Conservation (phyloP, 805 yeast species). For the Metschnikowia henanensis region DNA sequence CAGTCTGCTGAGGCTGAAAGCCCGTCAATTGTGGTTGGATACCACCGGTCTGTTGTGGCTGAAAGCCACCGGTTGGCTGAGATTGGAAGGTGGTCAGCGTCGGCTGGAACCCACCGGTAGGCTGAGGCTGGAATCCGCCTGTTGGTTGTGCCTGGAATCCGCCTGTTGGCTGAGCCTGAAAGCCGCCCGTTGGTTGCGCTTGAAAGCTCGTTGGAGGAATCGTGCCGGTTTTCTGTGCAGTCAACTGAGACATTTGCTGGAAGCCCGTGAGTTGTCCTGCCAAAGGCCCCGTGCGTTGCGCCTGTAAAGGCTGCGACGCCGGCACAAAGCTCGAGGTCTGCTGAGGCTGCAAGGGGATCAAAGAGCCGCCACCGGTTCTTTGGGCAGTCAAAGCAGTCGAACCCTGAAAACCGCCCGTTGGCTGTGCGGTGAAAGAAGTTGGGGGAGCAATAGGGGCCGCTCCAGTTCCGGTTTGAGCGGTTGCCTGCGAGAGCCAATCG, state of each 20-base stretch:
- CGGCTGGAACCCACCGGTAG: slow-evolving; percentile 14
- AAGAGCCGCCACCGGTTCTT: slow-evolving; percentile 46
- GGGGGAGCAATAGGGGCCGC: slow-evolving; percentile 16
- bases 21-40: slow-evolving; percentile 28
- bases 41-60: slow-evolving; percentile 8
- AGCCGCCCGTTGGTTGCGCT: slow-evolving; percentile 22
- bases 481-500: slow-evolving; percentile 21
- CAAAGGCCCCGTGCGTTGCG: slow-evolving; percentile 41
- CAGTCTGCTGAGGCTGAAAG: slow-evolving; percentile 38
- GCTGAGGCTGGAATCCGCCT: slow-evolving; percentile 20
- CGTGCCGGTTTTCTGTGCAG: slow-evolving; percentile 20
- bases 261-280: slow-evolving; percentile 23
- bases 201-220: slow-evolving; percentile 17
- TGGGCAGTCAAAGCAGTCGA: slow-evolving; percentile 22
- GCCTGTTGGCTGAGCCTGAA: slow-evolving; percentile 14
- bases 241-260: slow-evolving; percentile 7
- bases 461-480: slow-evolving; percentile 4
- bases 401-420: slow-evolving; percentile 27
- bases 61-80: slow-evolving; percentile 14
- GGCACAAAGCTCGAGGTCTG: slow-evolving; percentile 68
- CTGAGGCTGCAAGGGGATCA: slow-evolving; percentile 57
- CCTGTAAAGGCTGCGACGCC: slow-evolving; percentile 15
- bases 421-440: slow-evolving; percentile 41
- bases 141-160: slow-evolving; percentile 21
- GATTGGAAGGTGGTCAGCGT: slow-evolving; percentile 9